Base-by-base conservation (phyloP, 306 rosid species). In the Acacia acuminata region DNA sequence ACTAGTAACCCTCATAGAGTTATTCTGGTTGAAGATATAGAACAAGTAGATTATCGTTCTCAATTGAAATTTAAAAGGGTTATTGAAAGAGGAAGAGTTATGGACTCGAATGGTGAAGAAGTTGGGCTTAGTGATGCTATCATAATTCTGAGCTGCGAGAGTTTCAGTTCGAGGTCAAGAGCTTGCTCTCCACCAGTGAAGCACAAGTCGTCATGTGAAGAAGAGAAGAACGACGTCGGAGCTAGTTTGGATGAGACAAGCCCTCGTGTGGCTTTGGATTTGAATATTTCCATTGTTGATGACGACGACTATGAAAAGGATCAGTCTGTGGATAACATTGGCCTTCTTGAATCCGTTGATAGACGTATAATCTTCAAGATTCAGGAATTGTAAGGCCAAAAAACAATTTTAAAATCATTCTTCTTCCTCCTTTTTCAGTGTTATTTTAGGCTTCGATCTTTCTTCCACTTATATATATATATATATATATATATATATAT, bases 281-380 rank as follows among this genome's bases (percentile, higher is more conserved):
- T 96, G 95, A 96, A 96, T 82, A 83, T 94, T 82, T 88, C 94
- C 55, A 86, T 94, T 84, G 93, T 87, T 36, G 97, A 88, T 68
- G 97, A 88, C 64, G 67, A 60, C 5, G 83, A 70, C 14, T 55
- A 79, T 22, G 74, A 85, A 34, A 89, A 73, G 64, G 86, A 88
- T 83, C 75, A 47, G 19, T 91, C 86, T 0, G 88, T 90, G 47
- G 97, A 91, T 83, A 95, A 94, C 60, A 90, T 91, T 60, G 97
- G 94, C 16, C 94, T 96, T 83, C 92, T 94, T 82, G 97, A 96
- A 75, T 89, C 90, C 1, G 99, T 96, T 19, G 99, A 96, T 77
- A 84, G 93, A 89, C 73, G 87, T 71, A 69, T 96, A 77, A 24
- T 94, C 84, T 94, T 96, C 91, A 94, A 92, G 67, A 44, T 88